Evolutionary conservation across 768 basidiomycete species (phyloP).

Genomic region (Hygrocybe coccinea): DNA sequence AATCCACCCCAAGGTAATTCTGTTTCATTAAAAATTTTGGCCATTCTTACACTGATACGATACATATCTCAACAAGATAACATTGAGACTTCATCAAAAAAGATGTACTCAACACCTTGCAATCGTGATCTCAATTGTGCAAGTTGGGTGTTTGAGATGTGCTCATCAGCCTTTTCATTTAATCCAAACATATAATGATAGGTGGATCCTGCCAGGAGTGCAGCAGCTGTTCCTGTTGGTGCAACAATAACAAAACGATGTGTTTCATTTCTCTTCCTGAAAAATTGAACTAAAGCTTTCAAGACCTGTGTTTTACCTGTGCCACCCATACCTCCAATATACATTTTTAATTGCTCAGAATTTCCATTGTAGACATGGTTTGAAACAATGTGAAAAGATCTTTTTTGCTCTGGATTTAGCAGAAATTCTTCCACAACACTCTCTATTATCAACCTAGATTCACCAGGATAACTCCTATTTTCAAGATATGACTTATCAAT

Average conservation of each 20-base stretch:
- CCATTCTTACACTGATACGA: constrained; percentile 25
- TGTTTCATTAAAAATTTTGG: constrained; percentile 12
- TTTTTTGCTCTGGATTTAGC: constrained; percentile 21
- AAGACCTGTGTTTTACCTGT: constrained; percentile 33
- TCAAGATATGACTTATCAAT: constrained; percentile 20
- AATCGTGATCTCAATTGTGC: constrained; percentile 7
- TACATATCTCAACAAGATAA: constrained; percentile 30
- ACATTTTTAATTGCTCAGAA: constrained; percentile 28
- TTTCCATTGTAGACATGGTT: constrained; percentile 17
- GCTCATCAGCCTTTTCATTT: background rate
- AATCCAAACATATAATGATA: constrained; percentile 19
- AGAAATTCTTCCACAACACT: constrained; percentile 13
- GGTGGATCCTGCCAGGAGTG: constrained; percentile 21
- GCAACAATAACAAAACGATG: constrained; percentile 25
- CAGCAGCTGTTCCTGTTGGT: constrained; percentile 26
- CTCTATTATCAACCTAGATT: constrained; percentile 7
- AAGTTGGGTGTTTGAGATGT: background rate
- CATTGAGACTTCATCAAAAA: constrained; percentile 36
- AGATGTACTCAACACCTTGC: constrained; percentile 23
- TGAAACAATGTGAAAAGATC: constrained; percentile 29
- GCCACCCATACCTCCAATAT: constrained; percentile 33
- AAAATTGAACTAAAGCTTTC: constrained; percentile 21
- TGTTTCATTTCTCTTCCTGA: constrained; percentile 21
- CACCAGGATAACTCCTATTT: constrained; percentile 1
- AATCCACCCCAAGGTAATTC: constrained; percentile 31